phyloP scores from a whole-genome alignment of 805 yeast genomes.

The Scheffersomyces amazonensis region DNA sequence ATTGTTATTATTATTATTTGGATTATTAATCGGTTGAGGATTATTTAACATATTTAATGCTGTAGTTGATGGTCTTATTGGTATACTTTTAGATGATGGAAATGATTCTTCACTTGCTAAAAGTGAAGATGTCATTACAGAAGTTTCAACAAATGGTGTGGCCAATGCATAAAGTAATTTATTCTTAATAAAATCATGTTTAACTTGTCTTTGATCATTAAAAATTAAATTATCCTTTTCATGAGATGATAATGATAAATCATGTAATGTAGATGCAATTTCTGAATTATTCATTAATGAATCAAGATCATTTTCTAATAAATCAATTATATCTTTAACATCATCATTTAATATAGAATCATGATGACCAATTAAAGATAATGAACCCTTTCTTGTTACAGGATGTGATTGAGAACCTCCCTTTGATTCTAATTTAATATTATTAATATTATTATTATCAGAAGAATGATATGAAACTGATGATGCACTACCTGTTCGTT shows the following conservation, averaged over 20 bases:
- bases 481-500: slow-evolving; percentile 38
- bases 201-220: slow-evolving; percentile 21
- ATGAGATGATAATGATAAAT: slow-evolving; percentile 48
- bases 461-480: slow-evolving; percentile 7
- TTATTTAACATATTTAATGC: slow-evolving; percentile 25
- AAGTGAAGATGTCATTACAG: slow-evolving; percentile 23
- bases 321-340: slow-evolving; percentile 45
- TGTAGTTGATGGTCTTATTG: slow-evolving; percentile 25
- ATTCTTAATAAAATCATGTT: slow-evolving; percentile 41
- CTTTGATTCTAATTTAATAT: neutral
- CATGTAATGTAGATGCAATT: slow-evolving; percentile 55
- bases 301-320: slow-evolving; percentile 40
- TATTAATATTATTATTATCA: neutral
- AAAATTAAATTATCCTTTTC: slow-evolving; percentile 3
- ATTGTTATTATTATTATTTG: slow-evolving; percentile 1
- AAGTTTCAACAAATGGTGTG: slow-evolving; percentile 57
- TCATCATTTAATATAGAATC: slow-evolving; percentile 34
- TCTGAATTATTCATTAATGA: slow-evolving; percentile 28
- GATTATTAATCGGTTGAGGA: slow-evolving; percentile 2
- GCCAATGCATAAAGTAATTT: slow-evolving; percentile 62
- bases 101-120: slow-evolving; percentile 8
- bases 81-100: slow-evolving; percentile 12
- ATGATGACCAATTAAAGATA: neutral
- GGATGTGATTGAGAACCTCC: neutral
- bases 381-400: neutral